A percentile compares a stretch with the other conserved stretches of the same genome.
phyloP scores from a whole-genome alignment of 192 early-diverging fungal genomes.

The Backusella macrospora region DNA sequence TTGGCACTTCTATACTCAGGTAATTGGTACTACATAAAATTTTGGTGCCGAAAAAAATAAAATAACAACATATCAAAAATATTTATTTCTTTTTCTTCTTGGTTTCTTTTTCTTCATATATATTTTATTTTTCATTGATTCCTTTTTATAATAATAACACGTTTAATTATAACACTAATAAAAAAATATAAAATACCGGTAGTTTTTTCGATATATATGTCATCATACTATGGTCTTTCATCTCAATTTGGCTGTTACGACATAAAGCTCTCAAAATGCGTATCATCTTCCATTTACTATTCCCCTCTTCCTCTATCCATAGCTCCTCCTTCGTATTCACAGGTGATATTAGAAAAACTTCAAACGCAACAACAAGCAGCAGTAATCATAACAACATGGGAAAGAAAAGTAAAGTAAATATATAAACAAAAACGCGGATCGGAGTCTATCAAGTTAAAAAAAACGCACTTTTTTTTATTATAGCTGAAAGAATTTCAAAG shows the following conservation, averaged over 20 bases:
- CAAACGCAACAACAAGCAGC: neutral
- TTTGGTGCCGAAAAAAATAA: neutral
- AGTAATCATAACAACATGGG: neutral
- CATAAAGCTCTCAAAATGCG: neutral
- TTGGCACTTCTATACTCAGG: neutral
- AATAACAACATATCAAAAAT: neutral
- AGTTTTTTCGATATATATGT: neutral
- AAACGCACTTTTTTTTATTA: neutral
- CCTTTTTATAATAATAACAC: neutral
- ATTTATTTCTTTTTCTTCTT: neutral
- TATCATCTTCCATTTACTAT: neutral
- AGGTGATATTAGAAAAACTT: neutral
- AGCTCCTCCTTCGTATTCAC: neutral
- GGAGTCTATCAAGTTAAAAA: neutral
- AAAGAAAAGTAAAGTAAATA: neutral
- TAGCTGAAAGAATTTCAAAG: neutral
- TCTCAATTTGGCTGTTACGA: neutral
- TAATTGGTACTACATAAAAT: neutral
- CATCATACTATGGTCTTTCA: conserved; percentile 1
- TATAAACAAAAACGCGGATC: neutral
- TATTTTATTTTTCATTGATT: neutral
- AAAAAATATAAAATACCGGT: neutral
- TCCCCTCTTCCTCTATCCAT: neutral
- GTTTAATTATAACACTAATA: neutral
- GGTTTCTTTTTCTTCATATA: neutral